A percentile compares a stretch with the other conserved stretches of the same genome.
phyloP scores from a whole-genome alignment of 2,329 filamentous ascomycete species.

The Fusarium liriodendri region DNA sequence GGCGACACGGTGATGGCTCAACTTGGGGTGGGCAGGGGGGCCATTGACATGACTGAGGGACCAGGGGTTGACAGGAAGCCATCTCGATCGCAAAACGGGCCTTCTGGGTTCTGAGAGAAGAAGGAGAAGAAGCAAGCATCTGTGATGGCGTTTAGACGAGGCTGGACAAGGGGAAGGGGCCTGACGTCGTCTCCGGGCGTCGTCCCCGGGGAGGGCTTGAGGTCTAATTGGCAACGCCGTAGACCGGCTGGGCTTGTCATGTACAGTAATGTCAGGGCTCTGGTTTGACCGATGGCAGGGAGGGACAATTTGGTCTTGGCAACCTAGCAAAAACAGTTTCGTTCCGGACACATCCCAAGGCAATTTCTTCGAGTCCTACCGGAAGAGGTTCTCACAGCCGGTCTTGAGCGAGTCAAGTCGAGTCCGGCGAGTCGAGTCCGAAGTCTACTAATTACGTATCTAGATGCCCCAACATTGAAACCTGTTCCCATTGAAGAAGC shows the following conservation, averaged over 20 bases:
- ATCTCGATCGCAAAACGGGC: constrained; percentile 8
- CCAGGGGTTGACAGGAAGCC: constrained; percentile 23
- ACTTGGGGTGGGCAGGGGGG: constrained; percentile 4
- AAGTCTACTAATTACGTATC: constrained; percentile 34
- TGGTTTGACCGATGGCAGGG: constrained; percentile 23
- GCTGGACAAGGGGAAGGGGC: constrained; percentile 3
- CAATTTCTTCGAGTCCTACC: not conserved
- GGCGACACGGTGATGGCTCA: constrained; percentile 18
- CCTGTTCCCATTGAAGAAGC: not conserved
- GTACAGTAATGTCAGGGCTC: constrained; percentile 17
- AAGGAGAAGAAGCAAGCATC: not conserved
- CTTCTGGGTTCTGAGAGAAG: not conserved
- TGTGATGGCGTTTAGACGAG: not conserved
- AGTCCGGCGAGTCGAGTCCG: constrained; percentile 20
- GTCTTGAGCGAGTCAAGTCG: constrained; percentile 25
- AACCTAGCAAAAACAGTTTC: constrained; percentile 3
- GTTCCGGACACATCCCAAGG: not conserved
- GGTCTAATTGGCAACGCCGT: constrained; percentile 22
- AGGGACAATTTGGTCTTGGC: constrained; percentile 21
- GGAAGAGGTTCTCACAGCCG: constrained; percentile 3
- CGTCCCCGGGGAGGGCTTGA: constrained; percentile 5
- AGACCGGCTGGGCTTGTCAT: constrained; percentile 5
- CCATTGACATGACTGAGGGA: constrained; percentile 8
- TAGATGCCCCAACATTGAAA: not conserved
- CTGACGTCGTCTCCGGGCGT: not conserved